Evolutionary conservation across 208 protist genomes (phyloP).

Genomic region (Trypanosomatidae sp.): DNA sequence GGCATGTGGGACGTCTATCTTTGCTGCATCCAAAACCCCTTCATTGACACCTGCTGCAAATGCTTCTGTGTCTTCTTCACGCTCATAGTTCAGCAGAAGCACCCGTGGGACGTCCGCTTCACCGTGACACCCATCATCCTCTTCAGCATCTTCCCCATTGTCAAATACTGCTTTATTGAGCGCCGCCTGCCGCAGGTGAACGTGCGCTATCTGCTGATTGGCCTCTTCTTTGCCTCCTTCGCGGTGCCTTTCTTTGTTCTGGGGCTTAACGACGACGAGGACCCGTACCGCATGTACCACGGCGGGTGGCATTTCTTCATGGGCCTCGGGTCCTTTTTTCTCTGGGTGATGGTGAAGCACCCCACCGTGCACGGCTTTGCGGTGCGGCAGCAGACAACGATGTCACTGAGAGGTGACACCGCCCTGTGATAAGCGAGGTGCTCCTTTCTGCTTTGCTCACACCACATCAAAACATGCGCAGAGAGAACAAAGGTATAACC

Average conservation of each 20-base stretch:
- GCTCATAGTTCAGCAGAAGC: slow-evolving; percentile 56
- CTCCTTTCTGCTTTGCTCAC: too few species aligned
- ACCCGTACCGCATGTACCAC: slow-evolving; percentile 74
- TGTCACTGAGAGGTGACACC: too few species aligned
- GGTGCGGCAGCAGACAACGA: too few species aligned
- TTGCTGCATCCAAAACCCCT: slow-evolving; percentile 32
- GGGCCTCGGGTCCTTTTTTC: slow-evolving; percentile 45
- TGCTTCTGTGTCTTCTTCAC: slow-evolving; percentile 59
- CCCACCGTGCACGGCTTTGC: too few species aligned
- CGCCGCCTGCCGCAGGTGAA: slow-evolving; percentile 19
- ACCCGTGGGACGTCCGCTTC: slow-evolving; percentile 70
- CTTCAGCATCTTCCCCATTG: slow-evolving; percentile 49
- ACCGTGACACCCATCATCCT: slow-evolving; percentile 48
- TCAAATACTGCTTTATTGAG: slow-evolving; percentile 40
- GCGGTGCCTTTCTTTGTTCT: slow-evolving; percentile 49
- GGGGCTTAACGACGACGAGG: slow-evolving; percentile 58
- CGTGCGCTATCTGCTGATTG: slow-evolving; percentile 13
- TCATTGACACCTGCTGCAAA: slow-evolving; percentile 44
- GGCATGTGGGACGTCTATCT: slow-evolving; percentile 56
- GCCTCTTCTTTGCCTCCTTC: slow-evolving; percentile 27
- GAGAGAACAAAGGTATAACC: too few species aligned
- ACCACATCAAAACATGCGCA: too few species aligned
- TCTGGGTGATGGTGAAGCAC: slow-evolving; percentile 53
- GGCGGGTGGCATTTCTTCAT: slow-evolving; percentile 72
- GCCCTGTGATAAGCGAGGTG: too few species aligned